Evolutionary conservation across 108 stramenopile species (phyloP), one percentile per base, ranked within the genome.

Genomic region (Nitzschia sp.): DNA sequence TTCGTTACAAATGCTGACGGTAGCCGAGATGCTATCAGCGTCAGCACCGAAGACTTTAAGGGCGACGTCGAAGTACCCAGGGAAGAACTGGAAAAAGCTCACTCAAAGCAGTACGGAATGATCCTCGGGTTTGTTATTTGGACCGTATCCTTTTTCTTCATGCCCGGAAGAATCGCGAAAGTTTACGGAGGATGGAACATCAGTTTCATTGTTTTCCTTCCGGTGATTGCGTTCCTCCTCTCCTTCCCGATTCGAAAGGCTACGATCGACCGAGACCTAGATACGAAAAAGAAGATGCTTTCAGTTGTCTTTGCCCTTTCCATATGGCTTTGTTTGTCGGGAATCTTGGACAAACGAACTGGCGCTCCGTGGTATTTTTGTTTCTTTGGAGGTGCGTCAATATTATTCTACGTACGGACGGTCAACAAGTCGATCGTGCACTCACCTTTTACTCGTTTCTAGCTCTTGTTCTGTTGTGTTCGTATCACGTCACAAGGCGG

Each of bases 311-410:
- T 58, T 1, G 17, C 28, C 25, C 9, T 45, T 59, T 58, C 47
- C 3, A 9, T 52, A 2, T 65, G 41, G 56, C 27, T 73, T 19
- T 2, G 22, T 3, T 26, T 73, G 25, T 13, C 33, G 11, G 56
- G 47, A 8, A 59, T 73, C 30, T 9, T 35, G 21, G 72, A 73
- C 45, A 29, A 45, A 13, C 41, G 41, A 32, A 46, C 52, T 33
- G 58, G 60, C 45, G 72, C 63, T 17, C 72, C 72, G 11, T 73
- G 72, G 72, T 73, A 73, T 52, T 73, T 73, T 31, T 58, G 23
- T 3, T 23, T 59, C 16, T 30, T 50, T 59, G 72, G 62, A 48
- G 63, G 72, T 73, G 56, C 41, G 72, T 73, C 11, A 26, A 31
- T 27, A 27, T 41, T 11, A 11, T 41, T 6, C 38, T 41, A 57